phyloP scores from a whole-genome alignment of 2,329 filamentous ascomycete species.

The Diaporthe sp. region DNA sequence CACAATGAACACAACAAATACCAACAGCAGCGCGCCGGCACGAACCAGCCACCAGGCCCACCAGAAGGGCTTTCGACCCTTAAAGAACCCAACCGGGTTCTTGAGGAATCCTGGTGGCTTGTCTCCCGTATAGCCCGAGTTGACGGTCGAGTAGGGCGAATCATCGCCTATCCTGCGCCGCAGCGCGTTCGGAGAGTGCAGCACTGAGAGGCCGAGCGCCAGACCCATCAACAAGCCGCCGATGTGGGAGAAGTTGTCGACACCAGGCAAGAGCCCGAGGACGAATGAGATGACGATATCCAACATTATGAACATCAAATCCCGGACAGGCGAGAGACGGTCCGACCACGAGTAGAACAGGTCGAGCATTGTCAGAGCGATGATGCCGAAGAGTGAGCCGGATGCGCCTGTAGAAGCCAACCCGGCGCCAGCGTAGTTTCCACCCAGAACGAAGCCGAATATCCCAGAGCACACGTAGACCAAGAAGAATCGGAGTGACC shows the following conservation, averaged over 20 bases:
- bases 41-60: conserved; percentile 97
- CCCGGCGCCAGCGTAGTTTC: conserved; percentile 87
- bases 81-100: conserved; percentile 83
- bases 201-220: conserved; percentile 83
- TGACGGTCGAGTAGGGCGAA: conserved; percentile 77
- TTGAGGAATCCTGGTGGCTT: conserved; percentile 66
- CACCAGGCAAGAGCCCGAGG: conserved; percentile 86
- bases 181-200: conserved; percentile 87
- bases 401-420: conserved; percentile 91
- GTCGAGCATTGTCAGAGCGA: conserved; percentile 89
- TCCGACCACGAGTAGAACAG: conserved; percentile 93
- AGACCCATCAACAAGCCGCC: conserved; percentile 95
- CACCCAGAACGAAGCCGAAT: conserved; percentile 94
- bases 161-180: conserved; percentile 77
- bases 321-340: conserved; percentile 79
- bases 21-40: conserved; percentile 79
- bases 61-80: conserved; percentile 91
- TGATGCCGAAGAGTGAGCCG: conserved; percentile 89
- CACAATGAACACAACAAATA: conserved; percentile 86
- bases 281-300: conserved; percentile 93
- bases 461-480: conserved; percentile 94
- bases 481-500: conserved; percentile 85
- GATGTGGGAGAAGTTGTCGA: conserved; percentile 98
- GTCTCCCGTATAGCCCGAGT: conserved; percentile 56
- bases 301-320: conserved; percentile 86